Evolutionary conservation across 2,329 filamentous ascomycete genomes (phyloP), one percentile per base, ranked within the genome.

Genomic region (Colletotrichum sp.): DNA sequence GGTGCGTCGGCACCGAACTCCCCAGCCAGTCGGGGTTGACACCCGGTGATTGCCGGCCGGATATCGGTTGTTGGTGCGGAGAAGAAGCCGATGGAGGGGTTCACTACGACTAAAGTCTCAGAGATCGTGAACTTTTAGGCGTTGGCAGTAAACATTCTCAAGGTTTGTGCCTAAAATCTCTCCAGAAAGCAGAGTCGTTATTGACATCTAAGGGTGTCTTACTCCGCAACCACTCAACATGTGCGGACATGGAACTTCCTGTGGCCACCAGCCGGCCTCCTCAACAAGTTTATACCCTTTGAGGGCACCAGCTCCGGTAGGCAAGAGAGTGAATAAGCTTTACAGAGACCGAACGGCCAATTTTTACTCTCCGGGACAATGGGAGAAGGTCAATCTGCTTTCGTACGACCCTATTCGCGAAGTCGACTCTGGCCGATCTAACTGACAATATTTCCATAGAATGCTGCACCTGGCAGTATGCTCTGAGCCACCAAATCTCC

Each of bases 361-460:
- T n/a, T 79, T 79, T 26, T 78, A 79, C 55, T 77, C 78, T 7
- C 77, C 66, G 32, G 78, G 78, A 52, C 77, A 78, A 78, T 78
- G 78, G 78, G 77, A 79, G n/a, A 79, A 79, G 24, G 78, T 78
- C 21, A 79, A 79, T 30, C 21, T 78, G 15, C 60, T 79, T 8
- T 68, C 77, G 76, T 79, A 68, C 49, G 78, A 5, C 30, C 9
- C 55, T 9, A 13, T 15, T 24, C 3, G 4, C 13, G 1, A 6
- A 1, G 5, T 36, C n/a, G n/a, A 36, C 26, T 8, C 18, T 18
- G 26, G 8, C 10, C 28, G 1, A 10, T 60, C 16, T 1, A 16
- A 34, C 44, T 74, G 1, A 74, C 15, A n/a, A 15, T 0, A 0
- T n/a, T 24, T 30, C 16, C 8, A 0, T 18, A 75, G 72, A 3